These are phyloP conservation scores for Coemansia sp. DNA, from an alignment of 192 early-diverging fungal genomes.

Conservation along the genomic window DNA sequence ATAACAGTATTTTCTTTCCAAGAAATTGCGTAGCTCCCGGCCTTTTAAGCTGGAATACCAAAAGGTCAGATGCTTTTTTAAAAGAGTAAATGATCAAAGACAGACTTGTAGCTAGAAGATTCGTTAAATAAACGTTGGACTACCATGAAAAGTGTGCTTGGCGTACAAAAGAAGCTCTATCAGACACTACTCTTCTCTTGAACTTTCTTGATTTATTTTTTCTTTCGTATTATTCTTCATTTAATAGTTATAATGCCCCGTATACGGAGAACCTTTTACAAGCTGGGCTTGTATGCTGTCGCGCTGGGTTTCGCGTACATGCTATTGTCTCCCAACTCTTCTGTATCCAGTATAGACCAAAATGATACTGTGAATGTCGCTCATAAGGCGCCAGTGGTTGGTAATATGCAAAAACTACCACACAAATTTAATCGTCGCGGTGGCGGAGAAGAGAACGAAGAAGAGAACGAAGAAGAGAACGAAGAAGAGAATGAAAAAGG, in stretches of 20 bases:
- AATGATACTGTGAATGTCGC: neutral
- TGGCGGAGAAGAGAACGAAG: neutral
- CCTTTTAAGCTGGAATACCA: neutral
- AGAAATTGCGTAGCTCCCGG: neutral
- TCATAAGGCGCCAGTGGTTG: neutral
- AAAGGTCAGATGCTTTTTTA: too few relatives aligned
- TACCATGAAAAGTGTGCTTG: neutral
- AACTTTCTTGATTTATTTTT: neutral
- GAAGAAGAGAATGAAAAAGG: neutral
- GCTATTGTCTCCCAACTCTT: neutral
- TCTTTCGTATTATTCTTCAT: neutral
- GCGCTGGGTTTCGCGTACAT: conserved; percentile 1
- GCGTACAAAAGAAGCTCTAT: neutral
- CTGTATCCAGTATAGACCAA: neutral
- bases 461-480: neutral
- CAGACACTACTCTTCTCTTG: neutral
- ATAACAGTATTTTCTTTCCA: neutral
- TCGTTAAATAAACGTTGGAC: neutral
- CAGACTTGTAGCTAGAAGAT: neutral
- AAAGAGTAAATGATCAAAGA: neutral
- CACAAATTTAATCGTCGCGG: neutral
- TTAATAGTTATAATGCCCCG: neutral
- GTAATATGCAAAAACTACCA: neutral
- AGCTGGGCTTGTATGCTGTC: neutral
- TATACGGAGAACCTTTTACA: neutral